Conservation (phyloP, 176 grass and related monocot species). For the Avena sativa region DNA sequence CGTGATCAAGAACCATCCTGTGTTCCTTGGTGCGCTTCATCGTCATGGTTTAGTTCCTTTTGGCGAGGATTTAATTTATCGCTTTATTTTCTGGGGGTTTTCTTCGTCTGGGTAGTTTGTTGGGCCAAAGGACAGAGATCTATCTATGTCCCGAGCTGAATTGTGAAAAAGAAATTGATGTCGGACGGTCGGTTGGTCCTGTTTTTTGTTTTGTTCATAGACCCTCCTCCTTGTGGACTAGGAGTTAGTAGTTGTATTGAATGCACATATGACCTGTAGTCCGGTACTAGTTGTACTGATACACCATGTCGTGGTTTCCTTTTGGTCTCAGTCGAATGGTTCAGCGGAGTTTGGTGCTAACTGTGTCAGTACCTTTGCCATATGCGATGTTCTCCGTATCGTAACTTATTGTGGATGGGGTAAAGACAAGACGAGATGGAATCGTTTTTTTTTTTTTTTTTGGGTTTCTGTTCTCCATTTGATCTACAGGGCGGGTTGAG, state of each 20-base stretch:
- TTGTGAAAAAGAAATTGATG: constrained; percentile 39
- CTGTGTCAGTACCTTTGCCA: too few species aligned
- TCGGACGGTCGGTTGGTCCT: background rate
- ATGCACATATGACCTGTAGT: constrained; percentile 46
- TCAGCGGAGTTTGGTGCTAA: background rate
- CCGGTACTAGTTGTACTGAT: background rate
- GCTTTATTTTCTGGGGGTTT: background rate
- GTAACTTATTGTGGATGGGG: too few species aligned
- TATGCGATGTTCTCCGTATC: too few species aligned
- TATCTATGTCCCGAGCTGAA: background rate
- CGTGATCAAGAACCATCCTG: too few species aligned
- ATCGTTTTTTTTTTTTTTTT: too few species aligned
- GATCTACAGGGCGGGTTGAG: too few species aligned
- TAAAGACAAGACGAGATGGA: too few species aligned
- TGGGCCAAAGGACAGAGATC: constrained; percentile 26
- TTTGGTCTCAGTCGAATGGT: constrained; percentile 12
- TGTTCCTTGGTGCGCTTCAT: constrained; percentile 26
- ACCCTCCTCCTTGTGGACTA: background rate
- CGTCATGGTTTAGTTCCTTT: background rate
- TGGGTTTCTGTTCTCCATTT: too few species aligned
- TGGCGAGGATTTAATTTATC: constrained; percentile 10
- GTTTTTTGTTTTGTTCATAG: constrained; percentile 41
- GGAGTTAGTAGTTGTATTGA: constrained; percentile 21
- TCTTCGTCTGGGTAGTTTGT: background rate
- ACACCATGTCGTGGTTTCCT: background rate